Conservation (phyloP, 306 rosid species). For the Senna siamea region DNA sequence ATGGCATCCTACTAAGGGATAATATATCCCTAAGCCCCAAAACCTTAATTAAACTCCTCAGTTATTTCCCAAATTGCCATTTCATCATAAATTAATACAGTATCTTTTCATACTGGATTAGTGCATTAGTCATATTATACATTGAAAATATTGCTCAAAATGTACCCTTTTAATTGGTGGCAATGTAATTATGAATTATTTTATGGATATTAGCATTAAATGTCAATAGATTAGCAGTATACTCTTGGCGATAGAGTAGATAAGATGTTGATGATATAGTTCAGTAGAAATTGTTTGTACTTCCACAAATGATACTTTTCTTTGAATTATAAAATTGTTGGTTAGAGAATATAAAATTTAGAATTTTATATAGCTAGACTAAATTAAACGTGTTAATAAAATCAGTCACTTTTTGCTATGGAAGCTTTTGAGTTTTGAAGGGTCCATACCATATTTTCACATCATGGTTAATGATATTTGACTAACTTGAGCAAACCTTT, state of each 20-base stretch:
- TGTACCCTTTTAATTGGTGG: conserved; percentile 29
- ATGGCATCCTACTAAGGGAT: neutral
- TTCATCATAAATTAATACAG: neutral
- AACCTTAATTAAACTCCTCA: too few relatives aligned
- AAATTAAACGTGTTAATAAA: too few relatives aligned
- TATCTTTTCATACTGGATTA: neutral
- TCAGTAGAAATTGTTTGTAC: conserved; percentile 20
- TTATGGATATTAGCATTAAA: neutral
- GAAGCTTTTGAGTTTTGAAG: neutral
- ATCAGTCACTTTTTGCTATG: conserved; percentile 5
- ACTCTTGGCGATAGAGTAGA: conserved; percentile 30
- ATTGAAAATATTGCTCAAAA: conserved; percentile 3
- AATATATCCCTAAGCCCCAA: neutral
- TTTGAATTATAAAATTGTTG: too few relatives aligned
- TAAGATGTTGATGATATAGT: conserved; percentile 11
- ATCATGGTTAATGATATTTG: conserved; percentile 10
- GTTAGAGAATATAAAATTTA: too few relatives aligned
- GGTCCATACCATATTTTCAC: conserved; percentile 13
- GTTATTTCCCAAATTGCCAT: too few relatives aligned
- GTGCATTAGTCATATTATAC: conserved; percentile 6
- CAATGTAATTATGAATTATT: conserved; percentile 19
- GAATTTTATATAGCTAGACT: too few relatives aligned
- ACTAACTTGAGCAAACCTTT: neutral
- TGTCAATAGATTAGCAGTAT: neutral
- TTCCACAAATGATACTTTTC: too few relatives aligned